A percentile compares a stretch with the other conserved stretches of the same genome.
Evolutionary conservation across 495 filamentous ascomycete species (phyloP).

Genomic region (Penicillium cataractarum): DNA sequence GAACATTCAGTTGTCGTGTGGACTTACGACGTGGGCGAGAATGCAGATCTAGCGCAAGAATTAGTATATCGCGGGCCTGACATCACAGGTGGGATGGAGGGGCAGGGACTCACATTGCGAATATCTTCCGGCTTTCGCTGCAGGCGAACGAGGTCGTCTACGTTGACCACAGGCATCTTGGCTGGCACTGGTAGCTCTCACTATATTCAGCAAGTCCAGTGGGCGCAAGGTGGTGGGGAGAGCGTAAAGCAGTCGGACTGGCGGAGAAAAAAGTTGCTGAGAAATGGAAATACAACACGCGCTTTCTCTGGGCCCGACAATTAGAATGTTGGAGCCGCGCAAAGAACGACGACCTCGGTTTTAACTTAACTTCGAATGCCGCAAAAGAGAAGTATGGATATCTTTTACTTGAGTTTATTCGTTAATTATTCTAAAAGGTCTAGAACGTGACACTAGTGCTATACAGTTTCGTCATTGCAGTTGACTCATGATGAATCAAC

Average conservation of each 20-base stretch:
- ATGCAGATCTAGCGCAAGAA: conserved; percentile 82
- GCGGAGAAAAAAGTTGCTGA: conserved; percentile 35
- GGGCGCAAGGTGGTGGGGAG: conserved; percentile 22
- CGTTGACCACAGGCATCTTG: conserved; percentile 85
- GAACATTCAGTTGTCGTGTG: neutral
- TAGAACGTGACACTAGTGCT: conserved; percentile 1
- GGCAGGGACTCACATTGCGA: conserved; percentile 71
- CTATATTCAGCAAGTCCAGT: conserved; percentile 12
- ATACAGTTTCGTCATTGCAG: conserved; percentile 7
- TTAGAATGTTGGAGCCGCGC: neutral
- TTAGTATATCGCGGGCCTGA: conserved; percentile 34
- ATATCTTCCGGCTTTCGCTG: conserved; percentile 84
- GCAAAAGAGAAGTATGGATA: neutral
- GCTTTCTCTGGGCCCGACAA: conserved; percentile 9
- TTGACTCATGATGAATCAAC: conserved; percentile 34
- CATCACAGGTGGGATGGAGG: conserved; percentile 42
- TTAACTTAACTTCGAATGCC: neutral
- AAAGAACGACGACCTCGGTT: neutral
- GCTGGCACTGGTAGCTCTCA: conserved; percentile 22
- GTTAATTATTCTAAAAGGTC: neutral
- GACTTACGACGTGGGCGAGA: conserved; percentile 88
- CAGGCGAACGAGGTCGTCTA: conserved; percentile 82
- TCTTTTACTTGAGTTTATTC: neutral
- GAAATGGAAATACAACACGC: conserved; percentile 19
- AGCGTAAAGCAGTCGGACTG: conserved; percentile 11